A percentile compares a stretch with the other conserved stretches of the same genome.
phyloP scores from a whole-genome alignment of 306 rosid genomes.

The Cucurbita argyrosperma region DNA sequence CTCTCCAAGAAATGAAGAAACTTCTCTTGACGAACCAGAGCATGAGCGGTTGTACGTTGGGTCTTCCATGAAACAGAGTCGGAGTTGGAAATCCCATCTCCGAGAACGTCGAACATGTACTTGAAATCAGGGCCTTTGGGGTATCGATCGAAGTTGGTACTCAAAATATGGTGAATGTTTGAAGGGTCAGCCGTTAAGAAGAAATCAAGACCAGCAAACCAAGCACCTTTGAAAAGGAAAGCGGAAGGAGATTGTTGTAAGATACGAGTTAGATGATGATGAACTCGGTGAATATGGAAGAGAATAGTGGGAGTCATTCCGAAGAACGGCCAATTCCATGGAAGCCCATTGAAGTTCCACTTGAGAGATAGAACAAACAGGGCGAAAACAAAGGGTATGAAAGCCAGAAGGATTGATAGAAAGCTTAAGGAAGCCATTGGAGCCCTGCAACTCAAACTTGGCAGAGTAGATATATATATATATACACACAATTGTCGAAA shows the following conservation, averaged over 20 bases:
- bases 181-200: conserved; percentile 18
- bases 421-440: background rate
- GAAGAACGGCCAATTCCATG: conserved; percentile 20
- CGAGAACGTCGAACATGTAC: conserved; percentile 20
- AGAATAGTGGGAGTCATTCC: conserved; percentile 23
- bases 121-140: conserved; percentile 13
- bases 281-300: background rate
- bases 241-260: conserved; percentile 12
- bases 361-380: background rate
- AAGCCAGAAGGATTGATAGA: background rate
- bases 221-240: conserved; percentile 11
- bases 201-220: conserved; percentile 19
- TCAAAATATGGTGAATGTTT: conserved; percentile 19
- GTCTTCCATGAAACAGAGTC: conserved; percentile 18
- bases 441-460: background rate
- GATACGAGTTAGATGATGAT: background rate
- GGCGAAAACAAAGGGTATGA: background rate
- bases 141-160: conserved; percentile 14
- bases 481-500: too few relatives aligned
- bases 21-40: background rate
- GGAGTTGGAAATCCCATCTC: conserved; percentile 20
- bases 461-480: background rate
- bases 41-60: conserved; percentile 9
- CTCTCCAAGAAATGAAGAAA: conserved; percentile 11
- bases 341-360: background rate